Evolutionary conservation across 1,139 yeast genomes (phyloP), one percentile per base, ranked within the genome.

Genomic region (Kluyveromyces sp.): DNA sequence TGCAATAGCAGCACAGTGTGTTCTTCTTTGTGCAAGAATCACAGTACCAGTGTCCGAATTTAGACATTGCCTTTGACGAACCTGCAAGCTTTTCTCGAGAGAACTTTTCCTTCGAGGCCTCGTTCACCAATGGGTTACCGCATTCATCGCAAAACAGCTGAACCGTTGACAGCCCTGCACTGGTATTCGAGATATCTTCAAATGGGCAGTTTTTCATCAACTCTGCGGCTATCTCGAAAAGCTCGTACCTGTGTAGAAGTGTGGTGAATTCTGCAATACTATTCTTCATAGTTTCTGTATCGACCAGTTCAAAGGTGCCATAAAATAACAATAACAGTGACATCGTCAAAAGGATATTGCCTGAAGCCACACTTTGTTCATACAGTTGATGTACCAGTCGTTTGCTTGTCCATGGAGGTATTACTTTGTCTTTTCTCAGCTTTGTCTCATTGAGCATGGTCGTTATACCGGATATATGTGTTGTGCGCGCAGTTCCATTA

Each of bases 21-120:
- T 78, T 81, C 25, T 70, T 69, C 37, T 64, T 68, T 3, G 70
- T 67, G 60, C 96, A 89, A 35, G 71, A 71, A 42, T 80, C 87
- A 65, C 96, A 89, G 60, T 80, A 85, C 95, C 96, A 88, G 54
- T 74, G 81, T 0, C 94, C 95, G 54, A 75, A 73, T 13, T 66
- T 53, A 16, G 49, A 22, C 42, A 49, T 41, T 15, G 46, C 46
- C 6, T 45, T 33, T 16, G 36, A 30, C 22, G 44, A 36, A 2
- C 49, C 52, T 16, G 42, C 36, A 13, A 40, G 48, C 32, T 47
- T 50, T 49, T 53, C 52, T 53, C 63, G 28, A 41, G 55, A 43
- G 51, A 51, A 50, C 43, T 61, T 66, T 30, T 63, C 67, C 55
- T 77, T 80, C 13, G 80, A 69, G 9, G 63, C 61, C 51, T 84